Base-by-base conservation (phyloP, 306 rosid species). In the Styphnolobium japonicum region DNA sequence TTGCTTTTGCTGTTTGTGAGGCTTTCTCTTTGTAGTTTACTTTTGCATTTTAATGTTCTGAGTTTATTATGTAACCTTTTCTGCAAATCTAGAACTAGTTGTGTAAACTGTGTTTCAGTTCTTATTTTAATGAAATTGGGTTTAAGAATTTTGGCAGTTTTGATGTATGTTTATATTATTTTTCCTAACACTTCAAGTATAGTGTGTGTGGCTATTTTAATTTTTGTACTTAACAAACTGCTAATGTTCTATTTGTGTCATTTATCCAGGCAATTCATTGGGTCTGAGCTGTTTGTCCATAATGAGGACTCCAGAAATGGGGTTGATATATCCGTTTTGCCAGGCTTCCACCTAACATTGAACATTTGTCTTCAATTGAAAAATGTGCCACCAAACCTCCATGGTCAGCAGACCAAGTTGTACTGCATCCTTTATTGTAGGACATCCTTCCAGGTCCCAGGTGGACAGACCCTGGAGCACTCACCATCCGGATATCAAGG, bases 361-460 rank as follows among this genome's bases (percentile, higher is more conserved):
- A 80, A 86, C 81, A 74, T 89, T 10, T 90, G 91, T 70, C 87
- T 90, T 80, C 93, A 90, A 67, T 67, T 90, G 61, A 86, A 79
- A 77, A 87, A 90, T 62, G 46, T 78, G 42, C 53, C 85, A 0
- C 36, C 85, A 10, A 65, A 85, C 52, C 71, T 71, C 52, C 58
- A 33, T 51, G 80, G 77, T 70, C 69, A 6, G 73, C 56, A 22
- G 2, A 76, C 46, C 11, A 88, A 64, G 85, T 77, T 86, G 39
- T 86, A 83, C 81, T 88, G 89, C 85, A 83, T 90, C 58, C 85
- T 90, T n/a, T 81, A 78, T 77, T 75, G 89, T 84, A 42, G 81
- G 6, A 57, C 15, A 36, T 72, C 83, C 62, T 68, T 77, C 72
- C 84, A 73, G 45, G 82, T 74, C 43, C 80, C 29, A 29, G 9